Evolutionary conservation across 78 protist species (phyloP), one percentile per base, ranked within the genome.

Genomic region (Dictyostelium discoideum): DNA sequence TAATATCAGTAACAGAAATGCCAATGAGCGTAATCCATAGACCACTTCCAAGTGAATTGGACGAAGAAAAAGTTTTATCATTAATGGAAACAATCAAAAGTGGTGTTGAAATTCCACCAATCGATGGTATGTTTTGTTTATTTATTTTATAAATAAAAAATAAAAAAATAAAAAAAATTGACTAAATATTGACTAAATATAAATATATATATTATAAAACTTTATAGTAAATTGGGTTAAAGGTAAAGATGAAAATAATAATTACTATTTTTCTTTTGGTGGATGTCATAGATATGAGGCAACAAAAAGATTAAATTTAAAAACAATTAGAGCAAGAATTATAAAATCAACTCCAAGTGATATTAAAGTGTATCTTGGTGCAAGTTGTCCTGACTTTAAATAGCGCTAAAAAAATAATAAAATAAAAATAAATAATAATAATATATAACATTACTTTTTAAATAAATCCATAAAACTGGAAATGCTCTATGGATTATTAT

Each of bases 221-320:
- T 9, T 14, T 22, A 0, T 80, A 80, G 93, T 88, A 24, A 13
- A 44, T 39, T 90, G 81, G 77, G 60, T 90, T 10, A 39, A 5
- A 29, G 94, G 94, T 10, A 13, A 40, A 1, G 76, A 90, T 82
- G 74, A 86, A 65, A 18, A 60, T 14, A 90, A 90, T 24, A 90
- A 82, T 69, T 90, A 90, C 37, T 90, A 90, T 72, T 72, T 82
- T 18, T 37, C 94, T 20, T 90, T 90, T 90, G 94, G 94, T 3
- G 94, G 94, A 5, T 90, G 94, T n/a, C 94, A 90, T 63, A 65
- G 94, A 82, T 82, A 7, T 5, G 94, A 90, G 37, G 94, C 94
- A 32, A 86, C 83, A 10, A 90, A 82, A 82, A 22, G 94, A 29
- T 37, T 90, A 22, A 79, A 79, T 29, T 37, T 81, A 11, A 37